These are phyloP conservation scores for Maudiozyma turicensis DNA, from an alignment of 805 yeast genomes.

Conservation along the genomic window DNA sequence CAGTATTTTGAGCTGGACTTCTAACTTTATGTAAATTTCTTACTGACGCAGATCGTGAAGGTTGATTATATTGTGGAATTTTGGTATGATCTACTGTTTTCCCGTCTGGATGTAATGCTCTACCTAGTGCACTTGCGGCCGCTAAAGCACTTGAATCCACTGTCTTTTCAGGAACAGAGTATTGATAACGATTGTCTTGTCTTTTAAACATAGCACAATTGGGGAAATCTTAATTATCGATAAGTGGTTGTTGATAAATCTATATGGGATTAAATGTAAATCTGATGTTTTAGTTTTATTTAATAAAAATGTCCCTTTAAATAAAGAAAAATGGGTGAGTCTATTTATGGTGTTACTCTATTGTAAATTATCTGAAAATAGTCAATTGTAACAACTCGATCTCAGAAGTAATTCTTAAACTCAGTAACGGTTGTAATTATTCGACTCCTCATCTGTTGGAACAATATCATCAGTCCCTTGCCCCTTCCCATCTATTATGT, in stretches of 20 bases:
- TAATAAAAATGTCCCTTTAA: too few relatives aligned
- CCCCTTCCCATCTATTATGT: too few relatives aligned
- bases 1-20: neutral
- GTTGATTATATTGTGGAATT: conserved; percentile 18
- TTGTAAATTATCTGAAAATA: neutral
- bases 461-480: too few relatives aligned
- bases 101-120: conserved; percentile 32
- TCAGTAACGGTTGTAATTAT: too few relatives aligned
- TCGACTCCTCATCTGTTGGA: too few relatives aligned
- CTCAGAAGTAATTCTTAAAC: too few relatives aligned
- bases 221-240: neutral
- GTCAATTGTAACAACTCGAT: too few relatives aligned
- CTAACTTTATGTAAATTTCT: conserved; percentile 3
- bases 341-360: too few relatives aligned
- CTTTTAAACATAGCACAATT: conserved; percentile 5
- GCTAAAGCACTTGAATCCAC: conserved; percentile 48
- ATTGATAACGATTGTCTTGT: conserved; percentile 1
- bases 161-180: conserved; percentile 1
- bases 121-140: conserved; percentile 51
- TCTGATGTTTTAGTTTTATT: neutral
- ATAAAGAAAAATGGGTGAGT: too few relatives aligned
- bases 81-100: conserved; percentile 18
- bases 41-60: conserved; percentile 10
- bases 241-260: too few relatives aligned
- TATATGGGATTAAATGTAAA: too few relatives aligned